Evolutionary conservation across 352 stramenopile species (phyloP), one percentile per base, ranked within the genome.

Genomic region (Albugo laibachii): DNA sequence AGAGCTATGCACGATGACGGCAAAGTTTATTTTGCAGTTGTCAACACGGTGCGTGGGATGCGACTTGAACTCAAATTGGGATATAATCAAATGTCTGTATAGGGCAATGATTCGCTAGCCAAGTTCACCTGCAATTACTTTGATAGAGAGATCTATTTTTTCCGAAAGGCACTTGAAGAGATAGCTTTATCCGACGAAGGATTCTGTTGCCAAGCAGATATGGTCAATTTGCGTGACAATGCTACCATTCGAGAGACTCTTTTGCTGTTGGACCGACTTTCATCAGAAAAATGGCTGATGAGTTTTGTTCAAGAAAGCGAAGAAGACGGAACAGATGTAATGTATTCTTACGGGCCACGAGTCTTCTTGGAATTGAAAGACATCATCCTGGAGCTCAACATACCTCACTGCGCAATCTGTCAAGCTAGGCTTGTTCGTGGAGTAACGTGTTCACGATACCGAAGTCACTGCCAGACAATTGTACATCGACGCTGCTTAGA

Each of bases 121-220:
- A 52, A 67, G 49, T 80, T 83, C 42, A 70, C 67, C 47, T 81
- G 61, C 58, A 79, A 69, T 49, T 89, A 73, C 52, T 83, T 80
- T 50, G 56, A 73, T 16, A 86, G 76, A 74, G 76, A 89, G 53
- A 89, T 89, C 50, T 68, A 83, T 19, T 80, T 89, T 38, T 59
- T 89, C 41, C 76, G 76, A 48, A 83, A 76, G 47, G 76, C 69
- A 20, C 82, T 89, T 41, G 67, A 85, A 52, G 63, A 80, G 36
- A 89, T 89, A 44, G 65, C 35, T 58, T 24, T 8, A 31, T 10
- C 24, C 3, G 8, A 8, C 3, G 24, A 31, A 31, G 24, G 24
- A 31, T 3, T 31, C 8, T 31, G 24, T 8, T 8, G 24, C 3
- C 24, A 81, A 48, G 62, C 66, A 13, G 65, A 68, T 40, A 54